Conservation (phyloP, 768 basidiomycete genomes). For the Lentinula sp. region DNA sequence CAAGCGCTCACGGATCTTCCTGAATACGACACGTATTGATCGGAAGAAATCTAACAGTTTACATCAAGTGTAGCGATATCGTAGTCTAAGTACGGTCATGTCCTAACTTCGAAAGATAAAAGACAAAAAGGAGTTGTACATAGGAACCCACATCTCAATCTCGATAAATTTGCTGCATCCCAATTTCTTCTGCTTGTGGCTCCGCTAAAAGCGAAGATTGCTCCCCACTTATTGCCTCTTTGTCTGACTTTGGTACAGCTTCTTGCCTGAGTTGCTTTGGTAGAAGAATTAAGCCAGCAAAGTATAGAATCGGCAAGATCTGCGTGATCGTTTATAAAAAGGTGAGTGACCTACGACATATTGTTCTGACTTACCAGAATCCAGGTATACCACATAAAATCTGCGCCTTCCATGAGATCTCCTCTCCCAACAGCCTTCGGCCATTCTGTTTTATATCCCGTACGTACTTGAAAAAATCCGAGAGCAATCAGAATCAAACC, state of each 20-base stretch:
- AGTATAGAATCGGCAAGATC: conserved; percentile 40
- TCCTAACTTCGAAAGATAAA: too few species aligned
- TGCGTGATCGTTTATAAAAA: conserved; percentile 8
- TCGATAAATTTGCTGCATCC: background rate
- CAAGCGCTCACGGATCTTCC: background rate
- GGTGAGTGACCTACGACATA: conserved; percentile 3
- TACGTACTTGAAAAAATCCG: conserved; percentile 43
- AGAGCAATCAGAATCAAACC: conserved; percentile 46
- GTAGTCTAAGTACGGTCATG: too few species aligned
- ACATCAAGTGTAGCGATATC: too few species aligned
- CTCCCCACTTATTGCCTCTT: background rate
- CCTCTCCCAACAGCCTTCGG: conserved; percentile 35
- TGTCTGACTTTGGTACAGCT: background rate
- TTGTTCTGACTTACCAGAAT: conserved; percentile 31
- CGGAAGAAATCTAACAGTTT: too few species aligned
- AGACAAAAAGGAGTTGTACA: background rate
- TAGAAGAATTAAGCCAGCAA: conserved; percentile 34
- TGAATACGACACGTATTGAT: background rate
- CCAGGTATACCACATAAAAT: conserved; percentile 43
- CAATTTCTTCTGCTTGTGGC: background rate
- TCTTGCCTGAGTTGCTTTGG: conserved; percentile 46
- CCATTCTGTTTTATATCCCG: conserved; percentile 47
- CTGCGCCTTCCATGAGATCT: conserved; percentile 25
- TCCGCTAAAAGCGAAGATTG: background rate
- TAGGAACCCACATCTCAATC: background rate